Evolutionary conservation across 768 basidiomycete genomes (phyloP), one percentile per base, ranked within the genome.

Genomic region (Termitomyces titanicus): DNA sequence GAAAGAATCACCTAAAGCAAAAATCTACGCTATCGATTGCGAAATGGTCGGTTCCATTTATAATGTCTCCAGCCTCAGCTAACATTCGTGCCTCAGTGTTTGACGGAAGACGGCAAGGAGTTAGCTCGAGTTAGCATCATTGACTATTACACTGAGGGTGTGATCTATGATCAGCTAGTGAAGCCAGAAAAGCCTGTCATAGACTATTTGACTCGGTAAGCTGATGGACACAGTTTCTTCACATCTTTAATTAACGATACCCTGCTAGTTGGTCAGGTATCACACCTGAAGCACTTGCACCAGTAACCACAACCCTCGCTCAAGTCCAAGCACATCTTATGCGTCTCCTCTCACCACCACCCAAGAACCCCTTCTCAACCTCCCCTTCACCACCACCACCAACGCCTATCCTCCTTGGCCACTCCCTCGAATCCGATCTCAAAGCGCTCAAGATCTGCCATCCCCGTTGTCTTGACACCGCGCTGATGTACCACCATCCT

Each of bases 341-440:
- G 48, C 70, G 77, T 7, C 69, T 91, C 24, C 80, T 92, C 46
- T 81, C 84, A 29, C 74, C 82, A 38, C 65, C 72, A 57, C 57
- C 69, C 2, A 53, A 72, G 7, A 81, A 81, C 60, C 79, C 80
- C 0, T 80, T 79, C 62, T 70, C 77, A 8, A 61, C 69, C 17
- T 57, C 63, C 9, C 29, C 57, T 1, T 37, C 72, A 63, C 39
- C 72, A 6, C 67, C 72, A 0, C 75, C 71, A 55, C 84, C 73
- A 0, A 87, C 82, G 0, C 85, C 89, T 15, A 88, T 97, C 63
- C 86, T 99, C 20, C 74, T 98, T 15, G 96, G 96, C 0, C 96
- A 99, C 68, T 98, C 94, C 5, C 85, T 98, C 48, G 95, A 98
- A 74, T 94, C 91, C 15, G 96, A 99, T 65, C 80, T 99, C 31